Evolutionary conservation across 2,329 filamentous ascomycete genomes (phyloP).

Genomic region (Ceratocystiopsis sp.): DNA sequence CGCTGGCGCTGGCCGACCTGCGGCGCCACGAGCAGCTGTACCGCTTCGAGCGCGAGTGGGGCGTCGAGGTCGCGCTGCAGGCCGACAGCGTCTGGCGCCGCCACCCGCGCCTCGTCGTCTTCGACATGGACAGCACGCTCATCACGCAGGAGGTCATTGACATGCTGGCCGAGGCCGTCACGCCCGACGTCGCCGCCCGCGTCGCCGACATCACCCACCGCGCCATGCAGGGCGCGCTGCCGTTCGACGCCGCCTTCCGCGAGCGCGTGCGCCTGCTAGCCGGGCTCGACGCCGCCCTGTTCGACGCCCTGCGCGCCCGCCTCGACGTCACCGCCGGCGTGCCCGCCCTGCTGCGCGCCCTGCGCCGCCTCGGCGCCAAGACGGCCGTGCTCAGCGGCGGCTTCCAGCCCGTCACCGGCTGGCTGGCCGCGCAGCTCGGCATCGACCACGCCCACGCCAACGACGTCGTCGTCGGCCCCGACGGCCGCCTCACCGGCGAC

Average conservation of each 20-base stretch:
- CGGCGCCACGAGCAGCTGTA: conserved; percentile 69
- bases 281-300: conserved; percentile 63
- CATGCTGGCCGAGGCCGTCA: conserved; percentile 68
- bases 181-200: conserved; percentile 54
- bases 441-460: conserved; percentile 85
- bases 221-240: conserved; percentile 90
- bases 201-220: conserved; percentile 82
- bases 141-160: conserved; percentile 98
- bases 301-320: conserved; percentile 55
- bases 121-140: conserved; percentile 97
- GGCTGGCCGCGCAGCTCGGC: conserved; percentile 66
- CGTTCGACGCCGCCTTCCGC: conserved; percentile 71
- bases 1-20: conserved; percentile 48
- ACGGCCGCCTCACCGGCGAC: conserved; percentile 50
- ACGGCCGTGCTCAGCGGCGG: conserved; percentile 85
- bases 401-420: conserved; percentile 75
- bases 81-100: conserved; percentile 55
- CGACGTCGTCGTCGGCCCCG: conserved; percentile 49
- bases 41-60: conserved; percentile 77
- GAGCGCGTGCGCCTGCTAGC: conserved; percentile 67
- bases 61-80: conserved; percentile 69
- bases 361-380: conserved; percentile 68
- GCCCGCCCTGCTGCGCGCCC: conserved; percentile 50
- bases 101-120: conserved; percentile 76
- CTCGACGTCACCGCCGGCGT: conserved; percentile 75